Percentiles rank a stretch among this genome's conserved stretches.
Conservation (phyloP, 2,329 filamentous ascomycete genomes). For the Colletotrichum aenigma region DNA sequence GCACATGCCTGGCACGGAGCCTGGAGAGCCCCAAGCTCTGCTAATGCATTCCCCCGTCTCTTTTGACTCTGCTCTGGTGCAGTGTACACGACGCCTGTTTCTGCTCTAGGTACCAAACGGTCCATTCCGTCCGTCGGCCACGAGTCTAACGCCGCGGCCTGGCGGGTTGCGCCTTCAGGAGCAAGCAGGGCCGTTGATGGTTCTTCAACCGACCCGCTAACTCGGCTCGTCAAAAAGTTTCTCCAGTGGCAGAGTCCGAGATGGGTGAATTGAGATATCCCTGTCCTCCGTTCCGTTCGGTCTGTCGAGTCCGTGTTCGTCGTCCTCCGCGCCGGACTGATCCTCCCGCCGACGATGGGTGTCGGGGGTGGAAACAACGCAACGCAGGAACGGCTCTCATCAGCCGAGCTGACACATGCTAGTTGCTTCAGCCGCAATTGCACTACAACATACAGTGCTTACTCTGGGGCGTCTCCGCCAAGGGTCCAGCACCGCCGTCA, state of each 20-base stretch:
- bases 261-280: background rate
- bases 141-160: background rate
- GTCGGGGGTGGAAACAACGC: background rate
- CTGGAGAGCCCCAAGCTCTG: background rate
- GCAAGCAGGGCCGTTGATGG: background rate
- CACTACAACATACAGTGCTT: conserved; percentile 1
- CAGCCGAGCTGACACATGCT: background rate
- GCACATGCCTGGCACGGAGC: conserved; percentile 1
- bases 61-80: background rate
- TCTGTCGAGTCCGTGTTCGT: background rate
- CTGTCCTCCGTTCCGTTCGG: background rate
- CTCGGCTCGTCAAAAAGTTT: background rate
- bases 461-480: background rate
- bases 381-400: background rate
- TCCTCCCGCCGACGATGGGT: background rate
- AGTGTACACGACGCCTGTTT: background rate
- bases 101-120: background rate
- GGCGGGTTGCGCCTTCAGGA: background rate
- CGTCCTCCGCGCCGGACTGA: background rate
- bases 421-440: conserved; percentile 1
- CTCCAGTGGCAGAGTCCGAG: too few species aligned
- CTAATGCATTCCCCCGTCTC: background rate
- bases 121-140: background rate
- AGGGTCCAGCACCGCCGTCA: background rate
- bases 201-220: background rate